Conservation (phyloP, 495 filamentous ascomycete species). For the Penicillium flavigenum region DNA sequence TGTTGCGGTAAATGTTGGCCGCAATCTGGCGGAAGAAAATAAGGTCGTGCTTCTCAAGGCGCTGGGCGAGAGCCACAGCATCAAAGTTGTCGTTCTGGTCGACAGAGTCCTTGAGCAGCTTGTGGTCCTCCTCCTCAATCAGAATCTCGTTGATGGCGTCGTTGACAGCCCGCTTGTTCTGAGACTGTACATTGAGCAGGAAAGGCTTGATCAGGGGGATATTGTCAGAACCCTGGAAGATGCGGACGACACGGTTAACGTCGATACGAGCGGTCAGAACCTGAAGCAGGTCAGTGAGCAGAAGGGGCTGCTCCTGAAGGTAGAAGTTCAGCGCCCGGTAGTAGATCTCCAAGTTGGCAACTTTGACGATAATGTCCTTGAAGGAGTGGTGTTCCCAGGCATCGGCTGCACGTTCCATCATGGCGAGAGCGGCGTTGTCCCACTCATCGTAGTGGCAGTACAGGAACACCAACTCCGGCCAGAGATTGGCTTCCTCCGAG, state of each 20-base stretch:
- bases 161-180: constrained; percentile 98
- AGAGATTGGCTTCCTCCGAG: constrained; percentile 92
- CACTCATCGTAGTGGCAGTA: constrained; percentile 99
- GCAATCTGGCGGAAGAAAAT: constrained; percentile 99
- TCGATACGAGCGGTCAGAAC: constrained; percentile 90
- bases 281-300: constrained; percentile 93
- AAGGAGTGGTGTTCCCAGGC: constrained; percentile 99
- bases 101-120: constrained; percentile 95
- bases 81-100: constrained; percentile 99
- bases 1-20: constrained; percentile 98
- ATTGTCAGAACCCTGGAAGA: constrained; percentile 98
- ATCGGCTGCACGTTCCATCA: constrained; percentile 98
- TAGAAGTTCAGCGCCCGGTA: constrained; percentile 98
- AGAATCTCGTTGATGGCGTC: constrained; percentile 97
- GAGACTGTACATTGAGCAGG: constrained; percentile 90
- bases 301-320: constrained; percentile 90
- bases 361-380: constrained; percentile 98
- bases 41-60: constrained; percentile 92
- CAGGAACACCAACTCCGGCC: constrained; percentile 97
- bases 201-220: constrained; percentile 99
- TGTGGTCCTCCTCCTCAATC: constrained; percentile 99
- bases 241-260: constrained; percentile 95
- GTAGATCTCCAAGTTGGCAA: constrained; percentile 98
- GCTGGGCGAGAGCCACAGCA: constrained; percentile 88
- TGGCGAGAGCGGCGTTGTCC: constrained; percentile 96